These are phyloP conservation scores for Pestalotiopsis sp. DNA, from an alignment of 2,329 filamentous ascomycete species.

Conservation along the genomic window DNA sequence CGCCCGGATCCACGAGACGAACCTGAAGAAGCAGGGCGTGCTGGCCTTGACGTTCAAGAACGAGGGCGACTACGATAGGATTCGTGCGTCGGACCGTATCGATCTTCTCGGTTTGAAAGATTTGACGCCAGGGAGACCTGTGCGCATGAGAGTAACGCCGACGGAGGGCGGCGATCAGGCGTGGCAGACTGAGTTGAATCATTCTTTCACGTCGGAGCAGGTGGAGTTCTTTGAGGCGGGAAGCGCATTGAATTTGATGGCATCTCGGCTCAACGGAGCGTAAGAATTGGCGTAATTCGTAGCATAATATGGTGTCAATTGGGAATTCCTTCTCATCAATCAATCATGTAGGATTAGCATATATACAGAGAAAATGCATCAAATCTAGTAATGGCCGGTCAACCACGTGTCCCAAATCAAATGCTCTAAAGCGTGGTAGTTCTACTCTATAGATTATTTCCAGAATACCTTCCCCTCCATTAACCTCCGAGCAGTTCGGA, in stretches of 20 bases:
- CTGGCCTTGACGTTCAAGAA: conserved; percentile 89
- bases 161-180: background rate
- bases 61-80: conserved; percentile 82
- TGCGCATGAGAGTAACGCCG: background rate
- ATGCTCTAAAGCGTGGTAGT: too few relatives aligned
- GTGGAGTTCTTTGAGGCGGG: background rate
- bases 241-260: background rate
- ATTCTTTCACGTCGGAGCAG: background rate
- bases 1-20: conserved; percentile 92
- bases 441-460: background rate
- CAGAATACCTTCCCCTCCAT: conserved; percentile 42
- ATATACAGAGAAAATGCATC: too few relatives aligned
- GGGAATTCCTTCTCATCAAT: too few relatives aligned
- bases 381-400: too few relatives aligned
- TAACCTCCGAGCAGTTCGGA: conserved; percentile 45
- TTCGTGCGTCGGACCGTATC: conserved; percentile 72
- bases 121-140: background rate
- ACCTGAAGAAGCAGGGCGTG: conserved; percentile 95
- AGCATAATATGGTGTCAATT: background rate
- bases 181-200: background rate
- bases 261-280: background rate
- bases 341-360: too few relatives aligned
- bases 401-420: background rate
- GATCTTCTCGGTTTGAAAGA: background rate
- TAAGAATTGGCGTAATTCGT: background rate